Evolutionary conservation across 306 rosid species (phyloP).

Genomic region (Casuarina equisetifolia): DNA sequence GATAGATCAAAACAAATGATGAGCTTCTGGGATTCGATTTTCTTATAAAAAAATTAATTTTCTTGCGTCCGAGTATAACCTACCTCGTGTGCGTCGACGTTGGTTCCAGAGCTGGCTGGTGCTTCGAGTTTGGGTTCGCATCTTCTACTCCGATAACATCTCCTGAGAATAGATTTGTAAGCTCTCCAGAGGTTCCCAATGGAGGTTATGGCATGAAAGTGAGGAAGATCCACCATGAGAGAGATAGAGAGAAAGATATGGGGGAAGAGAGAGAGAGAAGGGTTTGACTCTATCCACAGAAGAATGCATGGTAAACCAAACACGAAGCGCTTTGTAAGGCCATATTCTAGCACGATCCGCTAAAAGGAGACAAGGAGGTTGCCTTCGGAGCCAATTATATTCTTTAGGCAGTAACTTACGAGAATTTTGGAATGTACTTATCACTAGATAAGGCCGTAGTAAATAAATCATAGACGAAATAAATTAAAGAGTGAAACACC

Average conservation of each 20-base stretch:
- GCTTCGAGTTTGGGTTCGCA: conserved; percentile 12
- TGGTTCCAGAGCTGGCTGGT: not conserved
- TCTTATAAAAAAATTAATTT: not conserved
- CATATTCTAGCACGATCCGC: conserved; percentile 8
- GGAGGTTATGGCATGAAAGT: conserved; percentile 31
- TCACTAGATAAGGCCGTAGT: not conserved
- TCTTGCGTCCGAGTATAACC: not conserved
- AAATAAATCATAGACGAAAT: too few relatives aligned
- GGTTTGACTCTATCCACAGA: conserved; percentile 25
- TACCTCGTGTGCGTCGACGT: not conserved
- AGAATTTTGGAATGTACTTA: not conserved
- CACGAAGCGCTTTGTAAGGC: conserved; percentile 17
- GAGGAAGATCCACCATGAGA: conserved; percentile 48
- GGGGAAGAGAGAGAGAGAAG: not conserved
- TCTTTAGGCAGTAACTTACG: too few relatives aligned
- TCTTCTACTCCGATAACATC: conserved; percentile 38
- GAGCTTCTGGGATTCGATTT: not conserved
- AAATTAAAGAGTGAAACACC: too few relatives aligned
- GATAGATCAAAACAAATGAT: too few relatives aligned
- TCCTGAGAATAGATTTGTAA: conserved; percentile 47
- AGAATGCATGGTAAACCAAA: conserved; percentile 26
- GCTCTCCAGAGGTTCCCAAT: conserved; percentile 31
- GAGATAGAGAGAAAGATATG: conserved; percentile 12
- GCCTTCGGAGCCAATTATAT: not conserved
- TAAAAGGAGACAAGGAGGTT: not conserved